Evolutionary conservation across 305 asterid genomes (phyloP).

Genomic region (Caryopteris hybrid): DNA sequence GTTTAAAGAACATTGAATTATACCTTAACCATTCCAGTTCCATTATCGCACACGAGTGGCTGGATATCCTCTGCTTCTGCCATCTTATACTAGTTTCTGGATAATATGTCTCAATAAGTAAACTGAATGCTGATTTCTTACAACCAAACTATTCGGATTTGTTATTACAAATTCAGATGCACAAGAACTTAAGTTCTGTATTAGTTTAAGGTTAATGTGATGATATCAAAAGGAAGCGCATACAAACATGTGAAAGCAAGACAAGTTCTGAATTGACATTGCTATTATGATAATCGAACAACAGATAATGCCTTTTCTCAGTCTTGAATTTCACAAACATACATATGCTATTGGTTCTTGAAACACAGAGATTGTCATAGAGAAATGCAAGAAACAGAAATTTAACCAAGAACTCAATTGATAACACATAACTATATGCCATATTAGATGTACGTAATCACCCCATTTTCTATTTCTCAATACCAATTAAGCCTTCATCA

Average conservation of each 20-base stretch:
- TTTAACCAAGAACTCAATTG: neutral
- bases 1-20: neutral
- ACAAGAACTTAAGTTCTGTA: neutral
- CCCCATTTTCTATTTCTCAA: neutral
- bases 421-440: too few species aligned
- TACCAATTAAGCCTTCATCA: neutral
- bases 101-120: conserved; percentile 6
- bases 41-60: conserved; percentile 31
- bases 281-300: neutral
- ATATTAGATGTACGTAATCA: neutral
- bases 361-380: neutral
- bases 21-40: conserved; percentile 35
- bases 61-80: conserved; percentile 35
- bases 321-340: neutral
- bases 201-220: neutral
- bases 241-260: neutral
- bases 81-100: conserved; percentile 23
- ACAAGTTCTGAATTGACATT: neutral
- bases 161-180: neutral
- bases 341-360: neutral
- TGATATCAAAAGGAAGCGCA: neutral
- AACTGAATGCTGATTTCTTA: neutral
- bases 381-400: neutral
- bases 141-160: neutral
- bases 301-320: neutral